Conservation (phyloP, 2,329 filamentous ascomycete species). For the Raffaelea deltoideospora region DNA sequence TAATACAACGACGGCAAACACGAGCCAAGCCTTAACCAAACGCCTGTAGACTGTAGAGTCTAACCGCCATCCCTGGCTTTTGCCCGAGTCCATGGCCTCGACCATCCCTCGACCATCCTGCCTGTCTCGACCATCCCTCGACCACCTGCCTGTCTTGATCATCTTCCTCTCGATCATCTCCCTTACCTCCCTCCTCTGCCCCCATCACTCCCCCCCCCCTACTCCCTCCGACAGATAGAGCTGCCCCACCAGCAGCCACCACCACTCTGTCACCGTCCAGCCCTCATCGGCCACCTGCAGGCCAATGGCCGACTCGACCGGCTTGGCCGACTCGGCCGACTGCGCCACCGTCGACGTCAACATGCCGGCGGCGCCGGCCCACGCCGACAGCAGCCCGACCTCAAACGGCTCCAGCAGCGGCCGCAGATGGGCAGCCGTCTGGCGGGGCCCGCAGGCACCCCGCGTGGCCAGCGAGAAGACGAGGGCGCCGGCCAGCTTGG, state of each 20-base stretch:
- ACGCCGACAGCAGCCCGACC: constrained; percentile 39
- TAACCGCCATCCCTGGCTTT: no score
- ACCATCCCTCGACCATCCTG: no score
- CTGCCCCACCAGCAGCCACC: constrained; percentile 45
- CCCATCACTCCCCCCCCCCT: not conserved
- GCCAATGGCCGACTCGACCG: not conserved
- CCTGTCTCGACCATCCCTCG: no score
- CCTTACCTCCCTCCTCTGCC: not conserved
- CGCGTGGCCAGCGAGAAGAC: constrained; percentile 47
- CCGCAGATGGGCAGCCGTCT: constrained; percentile 38
- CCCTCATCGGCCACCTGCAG: not conserved
- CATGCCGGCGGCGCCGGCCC: constrained; percentile 40
- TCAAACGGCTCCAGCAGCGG: constrained; percentile 50
- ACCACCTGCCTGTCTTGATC: no score
- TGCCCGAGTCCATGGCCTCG: no score
- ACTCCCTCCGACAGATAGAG: constrained; percentile 9
- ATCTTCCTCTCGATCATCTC: not conserved
- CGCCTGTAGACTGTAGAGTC: no score
- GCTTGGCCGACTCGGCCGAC: not conserved
- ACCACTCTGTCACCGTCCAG: constrained; percentile 44
- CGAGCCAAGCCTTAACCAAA: no score
- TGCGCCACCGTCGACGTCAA: constrained; percentile 18
- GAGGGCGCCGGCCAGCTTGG: constrained; percentile 45
- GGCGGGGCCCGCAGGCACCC: constrained; percentile 37
- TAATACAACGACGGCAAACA: no score